Evolutionary conservation across 805 yeast genomes (phyloP).

Genomic region (Saccharomycopsis lassenensis): DNA sequence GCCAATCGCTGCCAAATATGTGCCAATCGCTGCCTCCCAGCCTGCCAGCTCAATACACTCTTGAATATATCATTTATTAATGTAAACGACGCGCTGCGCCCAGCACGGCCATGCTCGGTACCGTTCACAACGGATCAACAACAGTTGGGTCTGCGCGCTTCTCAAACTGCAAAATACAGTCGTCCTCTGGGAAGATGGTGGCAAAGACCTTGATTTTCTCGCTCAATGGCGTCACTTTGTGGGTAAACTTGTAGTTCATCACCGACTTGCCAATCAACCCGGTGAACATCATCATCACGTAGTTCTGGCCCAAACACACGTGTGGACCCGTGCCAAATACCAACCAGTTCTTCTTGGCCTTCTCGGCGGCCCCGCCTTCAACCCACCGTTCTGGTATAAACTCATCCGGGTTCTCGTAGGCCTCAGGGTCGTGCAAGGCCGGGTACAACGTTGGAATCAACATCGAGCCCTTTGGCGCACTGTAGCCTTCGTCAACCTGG

Average conservation of each 20-base stretch:
- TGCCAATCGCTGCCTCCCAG: no score
- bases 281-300: conserved; percentile 83
- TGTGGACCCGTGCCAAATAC: conserved; percentile 98
- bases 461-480: conserved; percentile 97
- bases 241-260: conserved; percentile 69
- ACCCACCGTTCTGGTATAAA: conserved; percentile 95
- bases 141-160: conserved; percentile 43
- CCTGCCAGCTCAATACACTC: no score
- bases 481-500: conserved; percentile 73
- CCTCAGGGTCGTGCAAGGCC: conserved; percentile 94
- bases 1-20: no score
- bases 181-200: conserved; percentile 96
- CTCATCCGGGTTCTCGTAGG: conserved; percentile 86
- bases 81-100: no score
- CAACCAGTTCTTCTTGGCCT: conserved; percentile 83
- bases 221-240: conserved; percentile 69
- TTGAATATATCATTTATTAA: no score
- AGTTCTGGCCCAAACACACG: conserved; percentile 88
- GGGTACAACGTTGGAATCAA: conserved; percentile 93
- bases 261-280: conserved; percentile 88
- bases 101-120: no score
- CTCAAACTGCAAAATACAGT: conserved; percentile 67
- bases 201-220: conserved; percentile 96
- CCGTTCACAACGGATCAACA: conserved; percentile 16
- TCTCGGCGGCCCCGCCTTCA: conserved; percentile 62